Evolutionary conservation across 805 yeast genomes (phyloP), one percentile per base, ranked within the genome.

Genomic region (Saturnispora saitoi): DNA sequence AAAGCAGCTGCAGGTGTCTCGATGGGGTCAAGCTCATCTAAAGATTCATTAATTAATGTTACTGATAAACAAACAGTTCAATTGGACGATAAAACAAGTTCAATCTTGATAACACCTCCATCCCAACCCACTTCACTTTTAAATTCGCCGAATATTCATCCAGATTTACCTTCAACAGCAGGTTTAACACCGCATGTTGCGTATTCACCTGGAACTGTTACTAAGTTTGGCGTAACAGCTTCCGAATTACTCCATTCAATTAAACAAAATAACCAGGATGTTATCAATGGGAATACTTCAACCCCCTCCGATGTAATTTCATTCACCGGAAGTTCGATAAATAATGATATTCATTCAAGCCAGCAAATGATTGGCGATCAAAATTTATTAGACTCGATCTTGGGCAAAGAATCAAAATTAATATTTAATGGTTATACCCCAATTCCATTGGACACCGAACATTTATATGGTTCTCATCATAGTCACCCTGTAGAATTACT

Each of bases 191-290:
- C 59, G 5, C 54, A 55, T 20, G 55, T 54, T 12, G 58, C 58
- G 4, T 52, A 45, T 37, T 60, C 56, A 9, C 61, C 56, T 19
- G 52, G 48, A 15, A 49, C 56, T 2, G 40, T 57, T 1, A 46
- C 56, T 7, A 62, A 56, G 20, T 53, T 60, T 29, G 57, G 49
- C 36, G 36, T 62, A 8, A 62, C 67, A 1, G 70, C 70, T 5
- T 58, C 67, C 14, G 67, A 61, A 43, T 45, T 66, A 36, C 51
- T 66, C 24, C 70, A 66, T 29, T 58, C 69, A 14, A 64, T 66
- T 24, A 67, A 64, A 48, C 38, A 39, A 24, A 24, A 20, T 10
- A 29, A 26, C 17, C 43, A 46, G 3, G 48, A 46, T n/a, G 48
- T 32, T 14, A 30, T 43, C 4, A 43, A 26, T 8, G 46, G 46